Conservation (phyloP, 257 asterid species). For the Solanum pennellii region DNA sequence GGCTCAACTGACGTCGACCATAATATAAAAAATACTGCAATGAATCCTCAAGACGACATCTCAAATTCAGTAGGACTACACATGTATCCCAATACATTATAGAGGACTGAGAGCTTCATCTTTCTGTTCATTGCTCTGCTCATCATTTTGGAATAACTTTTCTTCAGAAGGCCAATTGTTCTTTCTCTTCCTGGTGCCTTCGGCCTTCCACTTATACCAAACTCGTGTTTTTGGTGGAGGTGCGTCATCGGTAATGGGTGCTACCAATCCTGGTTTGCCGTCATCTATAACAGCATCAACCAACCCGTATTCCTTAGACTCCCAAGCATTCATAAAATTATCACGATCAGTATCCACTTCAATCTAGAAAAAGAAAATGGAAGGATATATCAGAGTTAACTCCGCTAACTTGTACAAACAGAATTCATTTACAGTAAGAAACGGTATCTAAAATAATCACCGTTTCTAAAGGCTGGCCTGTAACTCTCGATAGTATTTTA, state of each 20-base stretch:
- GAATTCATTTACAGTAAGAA: background rate
- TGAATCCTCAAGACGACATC: background rate
- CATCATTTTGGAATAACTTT: constrained; percentile 27
- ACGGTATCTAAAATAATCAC: constrained; percentile 13
- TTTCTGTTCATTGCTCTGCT: constrained; percentile 28
- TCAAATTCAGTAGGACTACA: background rate
- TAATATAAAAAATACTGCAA: background rate
- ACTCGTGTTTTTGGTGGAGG: constrained; percentile 74
- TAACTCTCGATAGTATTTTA: constrained; percentile 77
- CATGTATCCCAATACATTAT: background rate
- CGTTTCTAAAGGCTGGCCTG: constrained; percentile 82
- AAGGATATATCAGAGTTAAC: background rate
- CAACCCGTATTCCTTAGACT: constrained; percentile 84
- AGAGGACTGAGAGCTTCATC: constrained; percentile 36
- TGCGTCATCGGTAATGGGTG: constrained; percentile 51
- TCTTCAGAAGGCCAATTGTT: constrained; percentile 74
- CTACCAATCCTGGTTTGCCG: constrained; percentile 89
- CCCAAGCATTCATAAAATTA: constrained; percentile 91
- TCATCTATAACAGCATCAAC: constrained; percentile 84
- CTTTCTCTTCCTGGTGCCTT: constrained; percentile 47
- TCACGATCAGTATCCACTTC: constrained; percentile 75
- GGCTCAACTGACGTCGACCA: background rate
- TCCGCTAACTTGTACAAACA: background rate
- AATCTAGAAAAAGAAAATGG: constrained; percentile 25
- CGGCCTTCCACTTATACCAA: constrained; percentile 59